A percentile compares a stretch with the other conserved stretches of the same genome.
phyloP scores from a whole-genome alignment of 768 basidiomycete species.

The Cyclocybe cylindracea region DNA sequence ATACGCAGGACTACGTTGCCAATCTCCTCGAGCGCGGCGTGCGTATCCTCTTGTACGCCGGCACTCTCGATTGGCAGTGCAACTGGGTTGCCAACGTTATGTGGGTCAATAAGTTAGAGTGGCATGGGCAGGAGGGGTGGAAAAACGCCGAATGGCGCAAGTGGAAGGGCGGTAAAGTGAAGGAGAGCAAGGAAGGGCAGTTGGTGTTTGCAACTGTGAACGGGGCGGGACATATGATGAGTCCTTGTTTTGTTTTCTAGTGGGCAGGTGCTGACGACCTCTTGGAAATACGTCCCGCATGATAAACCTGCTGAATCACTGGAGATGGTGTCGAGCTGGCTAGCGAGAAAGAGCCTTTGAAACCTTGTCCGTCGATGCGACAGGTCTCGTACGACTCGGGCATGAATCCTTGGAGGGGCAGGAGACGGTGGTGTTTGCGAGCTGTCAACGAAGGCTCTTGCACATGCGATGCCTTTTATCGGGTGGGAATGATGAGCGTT shows the following conservation, averaged over 20 bases:
- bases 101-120: slow-evolving; percentile 75
- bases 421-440: too few species aligned
- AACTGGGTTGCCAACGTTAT: slow-evolving; percentile 77
- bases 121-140: slow-evolving; percentile 65
- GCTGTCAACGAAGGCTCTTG: too few species aligned
- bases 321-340: slow-evolving; percentile 66
- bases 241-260: slow-evolving; percentile 21
- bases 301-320: slow-evolving; percentile 68
- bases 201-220: slow-evolving; percentile 39
- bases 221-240: slow-evolving; percentile 60
- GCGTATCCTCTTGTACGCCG: slow-evolving; percentile 72
- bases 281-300: slow-evolving; percentile 53
- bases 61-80: slow-evolving; percentile 79
- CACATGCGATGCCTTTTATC: too few species aligned
- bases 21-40: slow-evolving; percentile 76
- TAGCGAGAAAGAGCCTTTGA: slow-evolving; percentile 44
- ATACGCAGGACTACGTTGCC: slow-evolving; percentile 66
- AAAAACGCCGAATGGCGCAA: slow-evolving; percentile 46
- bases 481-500: too few species aligned
- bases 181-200: slow-evolving; percentile 41
- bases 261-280: slow-evolving; percentile 13
- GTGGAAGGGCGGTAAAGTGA: slow-evolving; percentile 57
- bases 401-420: too few species aligned
- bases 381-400: neutral
- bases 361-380: neutral